These are phyloP conservation scores for Penicillium rolfsii DNA, from an alignment of 2,329 filamentous ascomycete species.

Conservation along the genomic window DNA sequence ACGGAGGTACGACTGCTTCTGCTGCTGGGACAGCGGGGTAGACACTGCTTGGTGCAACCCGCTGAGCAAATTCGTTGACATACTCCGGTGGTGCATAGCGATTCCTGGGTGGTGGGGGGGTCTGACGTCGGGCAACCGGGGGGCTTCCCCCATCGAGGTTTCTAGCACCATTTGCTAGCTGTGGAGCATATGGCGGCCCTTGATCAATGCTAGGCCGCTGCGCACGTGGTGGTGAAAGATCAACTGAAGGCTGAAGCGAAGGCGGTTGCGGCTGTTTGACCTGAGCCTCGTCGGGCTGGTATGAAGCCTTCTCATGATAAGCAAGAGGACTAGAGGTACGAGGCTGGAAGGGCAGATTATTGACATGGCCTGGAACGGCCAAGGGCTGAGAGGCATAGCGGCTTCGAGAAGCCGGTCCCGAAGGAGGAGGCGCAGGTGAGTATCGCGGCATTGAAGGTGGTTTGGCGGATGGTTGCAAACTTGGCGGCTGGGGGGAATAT, in stretches of 20 bases:
- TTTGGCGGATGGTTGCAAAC: conserved; percentile 37
- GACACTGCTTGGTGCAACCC: conserved; percentile 29
- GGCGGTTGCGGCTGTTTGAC: conserved; percentile 23
- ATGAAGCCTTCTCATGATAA: conserved; percentile 49
- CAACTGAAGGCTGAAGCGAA: conserved; percentile 32
- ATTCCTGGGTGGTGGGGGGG: conserved; percentile 35
- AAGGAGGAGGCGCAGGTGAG: conserved; percentile 50
- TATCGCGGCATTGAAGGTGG: conserved; percentile 47
- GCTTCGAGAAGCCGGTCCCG: conserved; percentile 33
- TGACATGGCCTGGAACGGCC: conserved; percentile 30
- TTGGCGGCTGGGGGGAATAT: conserved; percentile 48
- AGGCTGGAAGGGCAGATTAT: conserved; percentile 60
- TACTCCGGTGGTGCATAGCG: conserved; percentile 40
- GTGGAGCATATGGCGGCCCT: conserved; percentile 20
- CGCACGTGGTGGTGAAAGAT: conserved; percentile 28
- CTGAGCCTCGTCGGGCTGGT: conserved; percentile 33
- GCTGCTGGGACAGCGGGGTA: conserved; percentile 20
- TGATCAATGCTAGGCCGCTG: conserved; percentile 29
- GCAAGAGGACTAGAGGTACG: conserved; percentile 68
- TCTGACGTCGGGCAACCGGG: conserved; percentile 24
- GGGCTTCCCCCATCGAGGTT: conserved; percentile 15
- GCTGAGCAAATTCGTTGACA: conserved; percentile 38
- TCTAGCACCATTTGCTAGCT: conserved; percentile 10
- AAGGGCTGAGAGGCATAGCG: conserved; percentile 48
- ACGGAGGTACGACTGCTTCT: conserved; percentile 21